phyloP scores from a whole-genome alignment of 306 rosid species.

The Glycine tomentella region DNA sequence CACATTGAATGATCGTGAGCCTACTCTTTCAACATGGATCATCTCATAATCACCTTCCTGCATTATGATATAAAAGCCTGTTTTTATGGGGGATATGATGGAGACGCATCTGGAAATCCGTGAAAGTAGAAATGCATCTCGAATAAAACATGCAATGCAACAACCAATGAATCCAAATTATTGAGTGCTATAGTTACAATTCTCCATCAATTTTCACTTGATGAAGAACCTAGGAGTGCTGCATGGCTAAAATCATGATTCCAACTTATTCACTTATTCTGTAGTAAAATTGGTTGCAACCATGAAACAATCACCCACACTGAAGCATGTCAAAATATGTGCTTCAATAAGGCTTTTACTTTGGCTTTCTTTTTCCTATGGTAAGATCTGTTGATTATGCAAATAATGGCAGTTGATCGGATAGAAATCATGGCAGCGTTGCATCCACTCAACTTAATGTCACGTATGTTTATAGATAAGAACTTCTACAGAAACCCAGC shows the following conservation, averaged over 20 bases:
- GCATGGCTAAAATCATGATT: constrained; percentile 11
- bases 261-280: constrained; percentile 30
- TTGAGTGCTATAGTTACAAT: not conserved
- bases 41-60: constrained; percentile 69
- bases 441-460: constrained; percentile 28
- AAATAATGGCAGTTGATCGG: not conserved
- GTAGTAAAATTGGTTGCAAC: constrained; percentile 24
- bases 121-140: constrained; percentile 28
- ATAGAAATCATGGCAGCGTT: constrained; percentile 4
- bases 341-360: constrained; percentile 3
- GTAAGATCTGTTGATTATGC: not conserved
- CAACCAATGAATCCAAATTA: not conserved
- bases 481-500: constrained; percentile 27
- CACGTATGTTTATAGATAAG: not conserved
- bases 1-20: constrained; percentile 55
- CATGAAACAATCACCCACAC: constrained; percentile 27
- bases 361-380: not conserved
- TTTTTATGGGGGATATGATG: constrained; percentile 19
- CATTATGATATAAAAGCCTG: constrained; percentile 37
- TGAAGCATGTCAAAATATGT: constrained; percentile 28
- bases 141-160: constrained; percentile 31
- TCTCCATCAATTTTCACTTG: constrained; percentile 14
- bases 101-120: constrained; percentile 30
- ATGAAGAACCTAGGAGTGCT: not conserved
- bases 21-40: constrained; percentile 56